These are phyloP conservation scores for Suillus subalutaceus DNA, from an alignment of 768 basidiomycete species.

Conservation along the genomic window DNA sequence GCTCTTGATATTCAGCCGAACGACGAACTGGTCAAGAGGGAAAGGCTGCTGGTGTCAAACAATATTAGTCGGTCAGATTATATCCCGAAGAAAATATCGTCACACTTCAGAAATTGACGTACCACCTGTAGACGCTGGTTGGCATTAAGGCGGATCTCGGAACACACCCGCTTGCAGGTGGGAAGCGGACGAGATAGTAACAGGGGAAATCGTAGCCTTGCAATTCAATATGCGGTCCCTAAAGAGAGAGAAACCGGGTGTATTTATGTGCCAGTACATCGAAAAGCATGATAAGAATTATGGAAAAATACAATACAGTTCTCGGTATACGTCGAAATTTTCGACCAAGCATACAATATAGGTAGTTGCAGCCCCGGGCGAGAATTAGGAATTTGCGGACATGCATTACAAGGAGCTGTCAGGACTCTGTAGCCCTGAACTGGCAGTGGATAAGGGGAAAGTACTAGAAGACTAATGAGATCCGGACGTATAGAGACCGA, in stretches of 20 bases:
- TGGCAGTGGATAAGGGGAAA: background rate
- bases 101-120: background rate
- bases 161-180: background rate
- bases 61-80: background rate
- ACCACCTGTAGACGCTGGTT: background rate
- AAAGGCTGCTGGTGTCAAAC: background rate
- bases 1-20: slow-evolving; percentile 41
- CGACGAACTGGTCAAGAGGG: background rate
- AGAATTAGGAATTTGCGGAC: background rate
- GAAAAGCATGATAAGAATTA: background rate
- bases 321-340: background rate
- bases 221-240: background rate
- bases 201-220: no score
- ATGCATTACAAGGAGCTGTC: background rate
- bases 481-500: no score
- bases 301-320: background rate
- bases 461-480: background rate
- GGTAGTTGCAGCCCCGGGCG: no score
- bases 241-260: no score
- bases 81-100: background rate
- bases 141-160: background rate
- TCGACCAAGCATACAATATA: background rate
- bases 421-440: background rate
- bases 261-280: background rate
- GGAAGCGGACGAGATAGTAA: background rate